Evolutionary conservation across 306 rosid species (phyloP), one percentile per base, ranked within the genome.

Genomic region (Glycine soja): DNA sequence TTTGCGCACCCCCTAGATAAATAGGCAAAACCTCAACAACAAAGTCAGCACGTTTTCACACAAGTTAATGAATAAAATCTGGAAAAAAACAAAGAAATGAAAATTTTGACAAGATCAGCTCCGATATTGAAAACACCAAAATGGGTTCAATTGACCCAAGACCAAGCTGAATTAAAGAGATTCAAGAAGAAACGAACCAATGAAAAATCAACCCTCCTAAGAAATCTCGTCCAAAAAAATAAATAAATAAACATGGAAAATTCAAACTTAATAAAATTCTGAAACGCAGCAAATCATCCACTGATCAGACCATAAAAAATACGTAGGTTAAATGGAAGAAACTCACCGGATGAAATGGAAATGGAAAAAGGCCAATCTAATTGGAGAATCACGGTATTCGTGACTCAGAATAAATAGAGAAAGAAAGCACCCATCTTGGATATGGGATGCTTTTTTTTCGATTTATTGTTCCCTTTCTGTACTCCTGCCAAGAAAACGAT

Each of bases 331-430:
- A 81, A 81, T 51, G 52, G 2, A 36, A 40, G 57, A 86, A 81
- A 68, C 84, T 72, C 19, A 87, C 89, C 85, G 80, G 87, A 81
- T 73, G 88, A 90, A 68, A 81, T 3, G 24, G 10, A 36, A 36
- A 24, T 6, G n/a, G 9, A 46, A 75, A 63, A 38, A 38, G 6
- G 6, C 43, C 7, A 7, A 38, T 38, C 43, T 38, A 38, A 38
- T 38, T 47, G 53, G 51, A 66, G 50, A 81, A 85, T 74, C 15
- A 73, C 1, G 72, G 50, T 69, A 57, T 43, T 79, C 24, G 66
- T 75, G 77, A 79, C 38, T 18, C 59, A 71, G 75, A 82, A 78
- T 52, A 43, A 81, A 87, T 10, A 76, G 80, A 47, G 48, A 65
- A 66, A 24, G 81, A 69, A 79, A 81, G 16, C 11, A 72, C 16